Evolutionary conservation across 257 asterid genomes (phyloP).

Genomic region (Jacaranda copaia): DNA sequence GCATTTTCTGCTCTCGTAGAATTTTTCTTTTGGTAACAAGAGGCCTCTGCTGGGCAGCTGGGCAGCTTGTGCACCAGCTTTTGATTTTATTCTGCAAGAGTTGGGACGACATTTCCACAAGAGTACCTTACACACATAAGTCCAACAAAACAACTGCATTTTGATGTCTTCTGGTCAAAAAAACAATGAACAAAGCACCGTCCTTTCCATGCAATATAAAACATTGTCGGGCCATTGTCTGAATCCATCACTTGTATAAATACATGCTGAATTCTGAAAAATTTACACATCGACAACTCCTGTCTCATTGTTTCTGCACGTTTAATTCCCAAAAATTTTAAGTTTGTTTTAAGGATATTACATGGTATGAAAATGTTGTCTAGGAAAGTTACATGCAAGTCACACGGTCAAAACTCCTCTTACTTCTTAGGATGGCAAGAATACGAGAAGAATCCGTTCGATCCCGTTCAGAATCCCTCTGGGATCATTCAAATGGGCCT

Average conservation of each 20-base stretch:
- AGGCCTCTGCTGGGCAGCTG: not conserved
- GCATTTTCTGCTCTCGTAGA: not conserved
- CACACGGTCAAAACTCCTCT: conserved; percentile 61
- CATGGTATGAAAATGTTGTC: conserved; percentile 45
- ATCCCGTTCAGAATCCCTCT: conserved; percentile 47
- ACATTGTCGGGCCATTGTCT: conserved; percentile 39
- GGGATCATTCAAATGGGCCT: conserved; percentile 68
- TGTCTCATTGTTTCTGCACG: not conserved
- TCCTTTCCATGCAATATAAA: conserved; percentile 4
- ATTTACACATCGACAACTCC: conserved; percentile 15
- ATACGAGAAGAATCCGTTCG: conserved; percentile 54
- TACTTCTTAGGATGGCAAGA: conserved; percentile 62
- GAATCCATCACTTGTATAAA: conserved; percentile 28
- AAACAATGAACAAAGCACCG: conserved; percentile 25
- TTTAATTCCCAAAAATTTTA: not conserved
- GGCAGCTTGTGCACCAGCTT: not conserved
- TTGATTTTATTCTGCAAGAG: conserved; percentile 3
- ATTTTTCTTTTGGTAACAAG: no score
- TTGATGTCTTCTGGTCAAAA: conserved; percentile 9
- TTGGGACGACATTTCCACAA: conserved; percentile 9
- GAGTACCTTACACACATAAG: not conserved
- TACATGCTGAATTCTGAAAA: not conserved
- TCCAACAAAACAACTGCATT: no score
- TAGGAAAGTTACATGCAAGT: conserved; percentile 54
- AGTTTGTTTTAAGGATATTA: conserved; percentile 1